phyloP scores from a whole-genome alignment of 768 basidiomycete genomes.

The Pulveroboletus ravenelii region DNA sequence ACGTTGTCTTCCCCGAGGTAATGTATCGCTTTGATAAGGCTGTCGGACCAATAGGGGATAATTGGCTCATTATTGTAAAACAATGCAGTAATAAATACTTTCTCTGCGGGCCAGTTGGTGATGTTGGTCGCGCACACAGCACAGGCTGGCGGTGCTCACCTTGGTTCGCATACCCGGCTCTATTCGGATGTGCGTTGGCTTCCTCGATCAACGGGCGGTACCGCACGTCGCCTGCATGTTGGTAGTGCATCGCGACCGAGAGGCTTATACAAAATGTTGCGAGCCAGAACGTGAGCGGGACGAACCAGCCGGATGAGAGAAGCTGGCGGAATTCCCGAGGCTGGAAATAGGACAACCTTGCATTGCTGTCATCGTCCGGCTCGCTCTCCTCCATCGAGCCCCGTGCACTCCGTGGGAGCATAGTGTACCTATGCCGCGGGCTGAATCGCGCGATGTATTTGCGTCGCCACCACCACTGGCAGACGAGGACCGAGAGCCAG shows the following conservation, averaged over 20 bases:
- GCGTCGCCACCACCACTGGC: not conserved
- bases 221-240: slow-evolving; percentile 6
- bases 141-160: not conserved
- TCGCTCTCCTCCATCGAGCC: slow-evolving; percentile 2
- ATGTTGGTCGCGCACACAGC: no score
- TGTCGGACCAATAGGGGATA: slow-evolving; percentile 36
- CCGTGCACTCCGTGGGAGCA: slow-evolving; percentile 8
- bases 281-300: slow-evolving; percentile 7
- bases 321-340: not conserved
- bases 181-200: slow-evolving; percentile 9
- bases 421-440: slow-evolving; percentile 4
- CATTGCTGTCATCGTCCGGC: no score
- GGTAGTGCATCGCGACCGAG: slow-evolving; percentile 3
- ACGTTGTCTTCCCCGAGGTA: slow-evolving; percentile 41
- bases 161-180: slow-evolving; percentile 13
- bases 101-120: slow-evolving; percentile 3
- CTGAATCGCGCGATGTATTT: not conserved
- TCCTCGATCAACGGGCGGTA: slow-evolving; percentile 13
- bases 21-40: slow-evolving; percentile 32
- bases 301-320: not conserved
- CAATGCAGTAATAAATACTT: slow-evolving; percentile 28
- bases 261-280: not conserved
- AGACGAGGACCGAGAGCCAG: not conserved
- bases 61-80: slow-evolving; percentile 37
- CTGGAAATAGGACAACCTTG: not conserved